Evolutionary conservation across 2,329 filamentous ascomycete genomes (phyloP), one percentile per base, ranked within the genome.

Genomic region (Aspergillus sp.): DNA sequence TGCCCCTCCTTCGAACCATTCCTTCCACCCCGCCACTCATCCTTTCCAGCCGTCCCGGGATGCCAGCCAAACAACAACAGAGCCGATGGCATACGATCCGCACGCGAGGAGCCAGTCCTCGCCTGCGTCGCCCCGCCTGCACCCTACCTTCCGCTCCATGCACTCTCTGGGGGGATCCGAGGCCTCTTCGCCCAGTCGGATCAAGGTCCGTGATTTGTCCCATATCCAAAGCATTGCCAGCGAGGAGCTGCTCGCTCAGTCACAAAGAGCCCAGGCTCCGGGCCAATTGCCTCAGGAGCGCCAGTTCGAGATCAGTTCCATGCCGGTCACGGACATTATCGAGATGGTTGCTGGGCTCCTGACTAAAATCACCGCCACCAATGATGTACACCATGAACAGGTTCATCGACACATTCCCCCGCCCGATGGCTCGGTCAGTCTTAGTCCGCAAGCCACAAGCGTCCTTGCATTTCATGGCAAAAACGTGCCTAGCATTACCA

Each of bases 381-480:
- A 98, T 63, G 93, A 98, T 64, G 74, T 85, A 40, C 90, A 97
- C 64, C 91, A 97, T 67, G 89, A 96, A 63, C 87, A 90, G 51
- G 70, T 95, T 52, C 89, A 96, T 67, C 82, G 89, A 44, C 78
- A 82, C 47, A 79, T 86, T 47, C 78, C 82, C 5, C 74, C 79
- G 7, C 71, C 80, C 5, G 81, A 81, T 51, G 76, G 75, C 37
- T 71, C 79, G 7, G 68, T 72, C n/a, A 76, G 76, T 32, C 68
- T 86, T 30, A 82, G 74, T 53, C 75, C 77, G 19, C 78, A 85
- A 56, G 86, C 78, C 52, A 86, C 73, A 53, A 87, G 75, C 43
- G 91, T 98, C 3, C 77, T 98, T 33, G 91, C 93, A 9, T 98
- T 98, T 57, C 93, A 98, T 61, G 93, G 93, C 53, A 97, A 96